Base-by-base conservation (phyloP, 2,329 filamentous ascomycete species). In the Neofusicoccum laricinum region DNA sequence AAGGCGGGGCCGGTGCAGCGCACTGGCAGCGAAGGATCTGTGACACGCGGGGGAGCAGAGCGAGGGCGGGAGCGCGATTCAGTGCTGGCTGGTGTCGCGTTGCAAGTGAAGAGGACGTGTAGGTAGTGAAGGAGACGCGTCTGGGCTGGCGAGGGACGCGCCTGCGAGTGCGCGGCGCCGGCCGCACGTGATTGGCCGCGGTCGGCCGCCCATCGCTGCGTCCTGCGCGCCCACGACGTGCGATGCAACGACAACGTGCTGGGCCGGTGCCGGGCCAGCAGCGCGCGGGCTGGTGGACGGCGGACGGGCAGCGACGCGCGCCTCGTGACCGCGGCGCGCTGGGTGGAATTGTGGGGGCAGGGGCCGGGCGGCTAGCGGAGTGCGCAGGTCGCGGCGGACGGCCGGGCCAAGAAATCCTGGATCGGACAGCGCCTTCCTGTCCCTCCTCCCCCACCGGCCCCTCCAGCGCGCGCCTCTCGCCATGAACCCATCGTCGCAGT, bases 351-450 rank as follows among this genome's bases (percentile, higher is more conserved):
- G 51, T 57, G 53, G 53, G 40, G 53, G 38, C 53, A 19, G 38
- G 38, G 53, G 38, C 53, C 36, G 38, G 38, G 53, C 21, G 11
- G 51, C 51, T 32, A 43, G 51, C n/a, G 25, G 34, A n/a, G 7
- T n/a, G n/a, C n/a, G n/a, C n/a, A n/a, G n/a, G n/a, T 3, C 17
- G 50, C 17, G 17, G 50, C 53, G 21, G 12, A 12, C 30, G 38
- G n/a, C 21, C 21, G 53, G 51, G 53, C 53, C 53, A 57, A 57
- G 53, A 57, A 57, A 57, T 57, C 38, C 53, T 57, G 53, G 53
- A 41, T 43, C 38, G 21, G 36, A 30, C 11, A 11, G 19, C 21
- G 21, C 38, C 12, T 21, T 30, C 15, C 25, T 36, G 21, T 57
- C 25, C 51, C 38, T 43, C 53, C 50, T 57, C 51, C 53, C 43